phyloP scores from a whole-genome alignment of 805 yeast genomes.

The Candida takata region DNA sequence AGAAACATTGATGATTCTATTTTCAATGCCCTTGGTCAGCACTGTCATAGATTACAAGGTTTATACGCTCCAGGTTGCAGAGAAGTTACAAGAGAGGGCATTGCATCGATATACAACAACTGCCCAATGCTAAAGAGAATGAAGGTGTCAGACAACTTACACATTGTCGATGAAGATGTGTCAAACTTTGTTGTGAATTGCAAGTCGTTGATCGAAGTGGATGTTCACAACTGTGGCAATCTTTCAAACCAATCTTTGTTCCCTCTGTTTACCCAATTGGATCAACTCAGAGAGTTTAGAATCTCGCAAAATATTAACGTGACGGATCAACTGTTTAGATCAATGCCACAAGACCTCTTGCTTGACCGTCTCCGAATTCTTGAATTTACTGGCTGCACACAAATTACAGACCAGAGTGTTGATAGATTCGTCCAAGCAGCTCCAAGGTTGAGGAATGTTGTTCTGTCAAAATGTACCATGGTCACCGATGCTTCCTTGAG shows the following conservation, averaged over 20 bases:
- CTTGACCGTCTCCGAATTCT: constrained; percentile 69
- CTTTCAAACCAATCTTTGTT: constrained; percentile 60
- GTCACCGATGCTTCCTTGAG: constrained; percentile 77
- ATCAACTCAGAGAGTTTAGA: constrained; percentile 79
- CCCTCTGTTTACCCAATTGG: constrained; percentile 49
- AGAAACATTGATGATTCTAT: constrained; percentile 63
- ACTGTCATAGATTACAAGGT: constrained; percentile 79
- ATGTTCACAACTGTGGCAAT: constrained; percentile 73
- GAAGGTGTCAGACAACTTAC: constrained; percentile 65
- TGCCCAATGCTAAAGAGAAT: constrained; percentile 79
- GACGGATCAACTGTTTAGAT: constrained; percentile 57
- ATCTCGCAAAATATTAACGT: constrained; percentile 66
- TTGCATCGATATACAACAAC: constrained; percentile 46
- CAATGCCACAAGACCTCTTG: constrained; percentile 39
- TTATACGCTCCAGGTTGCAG: constrained; percentile 83
- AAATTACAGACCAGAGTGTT: constrained; percentile 73
- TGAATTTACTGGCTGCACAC: constrained; percentile 78
- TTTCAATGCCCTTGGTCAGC: constrained; percentile 55
- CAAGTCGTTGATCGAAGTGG: constrained; percentile 80
- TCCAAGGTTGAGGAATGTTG: constrained; percentile 82
- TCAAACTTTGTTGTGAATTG: constrained; percentile 60
- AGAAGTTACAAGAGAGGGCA: constrained; percentile 58
- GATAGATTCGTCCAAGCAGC: constrained; percentile 67
- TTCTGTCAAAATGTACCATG: constrained; percentile 80
- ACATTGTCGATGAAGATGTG: constrained; percentile 59